Evolutionary conservation across 2,329 filamentous ascomycete genomes (phyloP), one percentile per base, ranked within the genome.

Genomic region (Cadophora luteo-olivacea): DNA sequence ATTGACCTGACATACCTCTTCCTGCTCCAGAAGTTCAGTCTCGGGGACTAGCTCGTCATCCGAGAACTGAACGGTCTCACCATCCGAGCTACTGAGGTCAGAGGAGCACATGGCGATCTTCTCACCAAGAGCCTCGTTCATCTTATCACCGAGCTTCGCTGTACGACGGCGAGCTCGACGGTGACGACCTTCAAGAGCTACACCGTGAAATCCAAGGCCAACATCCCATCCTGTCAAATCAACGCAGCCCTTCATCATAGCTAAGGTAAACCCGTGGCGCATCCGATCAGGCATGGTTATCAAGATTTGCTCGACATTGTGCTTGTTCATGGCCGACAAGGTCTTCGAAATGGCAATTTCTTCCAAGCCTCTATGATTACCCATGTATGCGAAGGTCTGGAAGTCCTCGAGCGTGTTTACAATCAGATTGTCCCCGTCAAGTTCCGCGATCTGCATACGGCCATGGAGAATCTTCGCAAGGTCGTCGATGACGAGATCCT

Each of bases 221-320:
- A 38, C 9, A 24, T 38, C 16, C 54, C 32, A 38, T 36, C 54
- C 54, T 0, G 16, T 32, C 9, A 60, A 25, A 24, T 1, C 22
- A 25, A 60, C 55, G n/a, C 55, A 60, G 4, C 33, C 33, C 36
- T 60, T 25, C 55, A 60, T 60, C 33, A 60, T 38, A 14, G 9
- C 55, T 4, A 60, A 36, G 1, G 33, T 60, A 12, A 60, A 60
- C n/a, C n/a, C 8, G 12, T 14, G 7, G 14, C 33, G n/a, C 55
- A 60, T 60, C 1, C n/a, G n/a, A 41, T 25, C 45, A 1, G 55
- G 55, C 33, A 60, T 60, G 7, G 25, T n/a, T 9, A 16, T 25
- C 6, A 41, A 25, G 33, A 41, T 41, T 14, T 11, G 33, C 8
- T 16, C 12, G 19, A 38, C 8, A 16, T 60, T 60, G n/a, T n/a